These are phyloP conservation scores for Solanum chacoense DNA, from an alignment of 305 asterid genomes.

Conservation along the genomic window DNA sequence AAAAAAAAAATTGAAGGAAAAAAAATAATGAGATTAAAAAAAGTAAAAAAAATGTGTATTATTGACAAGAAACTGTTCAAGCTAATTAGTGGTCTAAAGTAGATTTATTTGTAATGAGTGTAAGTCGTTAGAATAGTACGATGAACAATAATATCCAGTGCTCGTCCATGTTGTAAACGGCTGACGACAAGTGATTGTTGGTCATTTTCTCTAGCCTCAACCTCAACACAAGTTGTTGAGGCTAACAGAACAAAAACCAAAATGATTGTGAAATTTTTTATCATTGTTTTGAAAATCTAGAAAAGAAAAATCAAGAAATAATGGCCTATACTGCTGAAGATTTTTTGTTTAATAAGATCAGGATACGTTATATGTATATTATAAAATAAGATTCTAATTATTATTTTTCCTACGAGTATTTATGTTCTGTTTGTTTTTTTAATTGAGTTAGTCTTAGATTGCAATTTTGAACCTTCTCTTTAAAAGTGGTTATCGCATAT, in stretches of 20 bases:
- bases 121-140: background rate
- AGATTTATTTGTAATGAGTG: background rate
- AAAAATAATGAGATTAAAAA: background rate
- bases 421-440: background rate
- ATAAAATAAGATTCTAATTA: no score
- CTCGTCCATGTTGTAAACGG: background rate
- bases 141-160: background rate
- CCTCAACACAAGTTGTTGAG: background rate
- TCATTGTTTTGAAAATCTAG: background rate
- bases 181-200: background rate
- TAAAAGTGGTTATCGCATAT: background rate
- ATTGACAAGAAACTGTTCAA: background rate
- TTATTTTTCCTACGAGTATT: background rate
- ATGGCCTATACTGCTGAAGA: background rate
- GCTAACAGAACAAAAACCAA: background rate
- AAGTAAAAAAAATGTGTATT: background rate
- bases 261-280: background rate
- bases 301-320: no score
- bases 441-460: background rate
- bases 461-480: background rate
- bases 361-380: background rate
- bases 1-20: background rate
- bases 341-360: background rate
- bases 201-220: background rate
- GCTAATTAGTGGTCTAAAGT: background rate